These are phyloP conservation scores for Monosporascus sp. DNA, from an alignment of 2,329 filamentous ascomycete species.

Conservation along the genomic window DNA sequence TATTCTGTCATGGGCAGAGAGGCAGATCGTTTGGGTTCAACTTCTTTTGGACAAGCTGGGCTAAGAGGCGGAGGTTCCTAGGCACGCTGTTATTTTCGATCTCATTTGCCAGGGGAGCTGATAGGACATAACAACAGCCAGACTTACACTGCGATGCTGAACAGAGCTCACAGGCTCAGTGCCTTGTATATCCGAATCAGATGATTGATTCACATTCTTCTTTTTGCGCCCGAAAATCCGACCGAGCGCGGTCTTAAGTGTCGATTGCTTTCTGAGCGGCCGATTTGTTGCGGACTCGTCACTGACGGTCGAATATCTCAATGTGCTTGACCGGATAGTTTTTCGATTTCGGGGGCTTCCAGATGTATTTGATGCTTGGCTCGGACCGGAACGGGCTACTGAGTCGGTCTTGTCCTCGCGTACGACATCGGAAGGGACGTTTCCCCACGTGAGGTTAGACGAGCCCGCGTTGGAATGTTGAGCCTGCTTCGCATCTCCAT, in stretches of 20 bases:
- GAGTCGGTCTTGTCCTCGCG: constrained; percentile 16
- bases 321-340: constrained; percentile 33
- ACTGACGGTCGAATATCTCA: constrained; percentile 45
- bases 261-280: constrained; percentile 53
- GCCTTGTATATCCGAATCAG: constrained; percentile 21
- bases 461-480: constrained; percentile 14
- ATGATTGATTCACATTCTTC: constrained; percentile 34
- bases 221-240: constrained; percentile 55
- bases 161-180: constrained; percentile 20
- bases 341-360: constrained; percentile 25
- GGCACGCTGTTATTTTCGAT: constrained; percentile 1
- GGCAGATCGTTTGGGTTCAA: constrained; percentile 47
- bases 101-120: not conserved
- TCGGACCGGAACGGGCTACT: constrained; percentile 16
- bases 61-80: constrained; percentile 35
- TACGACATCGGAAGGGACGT: constrained; percentile 12
- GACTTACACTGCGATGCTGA: constrained; percentile 47
- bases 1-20: constrained; percentile 57
- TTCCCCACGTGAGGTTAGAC: constrained; percentile 13
- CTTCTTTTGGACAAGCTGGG: constrained; percentile 24
- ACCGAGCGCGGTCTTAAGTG: constrained; percentile 48
- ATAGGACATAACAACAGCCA: constrained; percentile 2
- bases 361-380: constrained; percentile 20
- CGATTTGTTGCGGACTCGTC: constrained; percentile 30
- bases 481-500: constrained; percentile 18